A percentile compares a stretch with the other conserved stretches of the same genome.
Evolutionary conservation across 2,329 filamentous ascomycete species (phyloP).

Genomic region (Tolypocladium amazonense): DNA sequence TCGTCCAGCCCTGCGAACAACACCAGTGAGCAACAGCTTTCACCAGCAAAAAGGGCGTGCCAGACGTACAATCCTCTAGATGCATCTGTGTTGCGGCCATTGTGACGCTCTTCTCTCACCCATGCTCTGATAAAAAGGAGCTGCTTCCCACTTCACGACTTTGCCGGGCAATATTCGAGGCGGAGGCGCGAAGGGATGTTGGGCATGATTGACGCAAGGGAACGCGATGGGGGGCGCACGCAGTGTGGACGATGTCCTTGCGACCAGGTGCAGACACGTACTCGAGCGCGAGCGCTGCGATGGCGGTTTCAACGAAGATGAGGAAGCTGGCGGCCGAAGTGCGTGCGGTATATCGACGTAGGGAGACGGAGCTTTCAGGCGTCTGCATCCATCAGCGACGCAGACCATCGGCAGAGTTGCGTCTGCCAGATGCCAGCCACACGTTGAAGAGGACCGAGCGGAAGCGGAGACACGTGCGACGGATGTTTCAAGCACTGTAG

Average conservation of each 20-base stretch:
- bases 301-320: background rate
- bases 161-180: constrained; percentile 17
- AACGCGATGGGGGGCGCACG: background rate
- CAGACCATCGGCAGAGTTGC: background rate
- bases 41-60: background rate
- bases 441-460: background rate
- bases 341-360: background rate
- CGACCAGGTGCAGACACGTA: background rate
- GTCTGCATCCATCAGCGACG: background rate
- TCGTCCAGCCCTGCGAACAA: constrained; percentile 73
- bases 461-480: background rate
- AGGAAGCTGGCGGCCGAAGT: background rate
- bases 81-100: constrained; percentile 75
- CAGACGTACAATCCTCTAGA: constrained; percentile 70
- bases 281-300: background rate
- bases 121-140: constrained; percentile 14
- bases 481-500: background rate
- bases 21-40: constrained; percentile 11
- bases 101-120: constrained; percentile 29
- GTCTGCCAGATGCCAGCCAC: background rate
- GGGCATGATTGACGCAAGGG: constrained; percentile 17
- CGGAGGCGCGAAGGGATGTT: constrained; percentile 18
- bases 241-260: background rate
- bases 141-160: constrained; percentile 16
- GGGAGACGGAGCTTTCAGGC: background rate